Percentiles rank a stretch among this genome's conserved stretches.
Evolutionary conservation across 306 rosid species (phyloP).

Genomic region (Prosopis cineraria): DNA sequence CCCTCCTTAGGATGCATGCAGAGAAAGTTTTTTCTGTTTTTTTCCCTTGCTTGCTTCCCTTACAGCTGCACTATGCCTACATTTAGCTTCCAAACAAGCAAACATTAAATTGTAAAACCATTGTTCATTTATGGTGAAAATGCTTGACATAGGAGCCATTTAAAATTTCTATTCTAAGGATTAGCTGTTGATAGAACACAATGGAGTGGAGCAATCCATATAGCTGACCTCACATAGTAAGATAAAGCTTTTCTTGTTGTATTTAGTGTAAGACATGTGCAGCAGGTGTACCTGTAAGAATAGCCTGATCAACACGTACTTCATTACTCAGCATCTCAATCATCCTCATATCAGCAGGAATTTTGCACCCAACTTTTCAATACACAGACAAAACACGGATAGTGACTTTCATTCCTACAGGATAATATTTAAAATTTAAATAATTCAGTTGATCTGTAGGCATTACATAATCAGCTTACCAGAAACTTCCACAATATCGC

Average conservation of each 20-base stretch:
- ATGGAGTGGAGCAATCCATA: too few species aligned
- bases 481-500: constrained; percentile 91
- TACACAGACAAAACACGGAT: constrained; percentile 39
- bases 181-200: too few species aligned
- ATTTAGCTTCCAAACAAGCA: neutral
- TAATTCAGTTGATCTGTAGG: constrained; percentile 30
- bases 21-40: neutral
- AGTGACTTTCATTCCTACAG: constrained; percentile 28
- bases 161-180: constrained; percentile 23
- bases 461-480: constrained; percentile 58
- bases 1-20: neutral
- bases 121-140: neutral
- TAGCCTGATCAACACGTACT: constrained; percentile 95
- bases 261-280: constrained; percentile 1
- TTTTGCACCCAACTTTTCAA: constrained; percentile 89
- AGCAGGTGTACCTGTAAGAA: constrained; percentile 81
- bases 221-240: too few species aligned
- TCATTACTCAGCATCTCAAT: constrained; percentile 87
- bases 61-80: neutral
- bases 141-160: neutral
- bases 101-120: neutral
- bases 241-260: too few species aligned
- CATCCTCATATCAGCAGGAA: constrained; percentile 99
- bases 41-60: neutral
- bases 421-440: constrained; percentile 35